Conservation (phyloP, 2,329 filamentous ascomycete genomes). For the Trichophyton verrucosum region DNA sequence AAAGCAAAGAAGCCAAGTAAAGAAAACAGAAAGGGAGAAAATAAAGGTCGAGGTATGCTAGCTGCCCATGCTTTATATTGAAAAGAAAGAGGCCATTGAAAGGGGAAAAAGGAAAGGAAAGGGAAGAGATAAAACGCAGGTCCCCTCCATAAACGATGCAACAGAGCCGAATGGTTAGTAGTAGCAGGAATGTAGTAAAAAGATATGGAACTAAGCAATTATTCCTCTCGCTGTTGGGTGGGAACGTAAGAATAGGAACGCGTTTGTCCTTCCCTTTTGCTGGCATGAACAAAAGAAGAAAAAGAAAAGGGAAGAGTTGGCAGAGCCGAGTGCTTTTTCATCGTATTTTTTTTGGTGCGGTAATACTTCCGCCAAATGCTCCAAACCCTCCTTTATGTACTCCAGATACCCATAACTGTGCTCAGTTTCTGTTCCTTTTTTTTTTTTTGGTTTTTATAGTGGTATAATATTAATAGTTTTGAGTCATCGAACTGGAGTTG, state of each 20-base stretch:
- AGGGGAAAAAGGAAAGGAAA: background rate
- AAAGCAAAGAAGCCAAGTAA: background rate
- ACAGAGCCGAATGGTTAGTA: background rate
- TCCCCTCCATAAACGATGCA: slow-evolving; percentile 2
- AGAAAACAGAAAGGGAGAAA: background rate
- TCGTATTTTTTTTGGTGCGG: background rate
- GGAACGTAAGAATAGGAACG: background rate
- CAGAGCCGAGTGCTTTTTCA: slow-evolving; percentile 1
- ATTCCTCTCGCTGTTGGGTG: background rate
- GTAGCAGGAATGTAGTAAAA: background rate
- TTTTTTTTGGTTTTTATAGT: background rate
- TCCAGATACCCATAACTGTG: slow-evolving; percentile 1
- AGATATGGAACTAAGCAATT: background rate
- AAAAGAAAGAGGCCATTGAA: background rate
- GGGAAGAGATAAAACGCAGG: background rate
- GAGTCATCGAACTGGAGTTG: background rate
- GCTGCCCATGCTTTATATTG: background rate
- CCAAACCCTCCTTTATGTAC: background rate
- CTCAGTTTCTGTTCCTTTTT: background rate
- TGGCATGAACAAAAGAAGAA: background rate
- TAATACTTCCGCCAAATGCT: slow-evolving; percentile 3
- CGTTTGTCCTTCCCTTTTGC: background rate
- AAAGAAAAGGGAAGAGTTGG: background rate
- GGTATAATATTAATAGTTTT: background rate
- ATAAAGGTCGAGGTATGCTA: background rate